Conservation (phyloP, 345 rosid species). For the Psidium friedrichsthalianum region DNA sequence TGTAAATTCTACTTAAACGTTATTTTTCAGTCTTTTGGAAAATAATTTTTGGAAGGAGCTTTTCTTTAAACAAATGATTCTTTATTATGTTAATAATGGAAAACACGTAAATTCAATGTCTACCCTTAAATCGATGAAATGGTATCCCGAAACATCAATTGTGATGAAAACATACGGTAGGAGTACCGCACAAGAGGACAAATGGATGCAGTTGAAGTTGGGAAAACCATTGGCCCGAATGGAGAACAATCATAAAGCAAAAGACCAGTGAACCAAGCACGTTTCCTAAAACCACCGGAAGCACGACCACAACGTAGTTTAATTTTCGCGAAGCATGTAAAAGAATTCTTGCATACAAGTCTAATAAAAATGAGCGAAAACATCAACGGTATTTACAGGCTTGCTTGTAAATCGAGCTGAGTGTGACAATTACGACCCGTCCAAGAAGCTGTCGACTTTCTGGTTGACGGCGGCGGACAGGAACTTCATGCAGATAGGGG, state of each 20-base stretch:
- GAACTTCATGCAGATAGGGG: constrained; percentile 95
- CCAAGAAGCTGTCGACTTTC: constrained; percentile 50
- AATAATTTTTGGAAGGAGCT: too few species aligned
- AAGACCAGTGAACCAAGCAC: not conserved
- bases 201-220: too few species aligned
- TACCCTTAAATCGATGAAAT: not conserved
- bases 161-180: too few species aligned
- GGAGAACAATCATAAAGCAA: not conserved
- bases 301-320: not conserved
- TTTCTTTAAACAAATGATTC: too few species aligned
- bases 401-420: not conserved
- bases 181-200: too few species aligned
- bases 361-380: not conserved
- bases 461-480: constrained; percentile 40
- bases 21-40: too few species aligned
- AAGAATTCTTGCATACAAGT: not conserved
- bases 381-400: not conserved
- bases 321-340: not conserved
- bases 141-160: not conserved
- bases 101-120: not conserved
- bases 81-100: not conserved
- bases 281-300: not conserved
- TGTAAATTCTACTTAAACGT: too few species aligned
- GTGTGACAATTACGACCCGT: not conserved
- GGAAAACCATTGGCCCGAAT: too few species aligned